Evolutionary conservation across 1,284 basidiomycete genomes (phyloP).

Genomic region (Apiotrichum laibachii): DNA sequence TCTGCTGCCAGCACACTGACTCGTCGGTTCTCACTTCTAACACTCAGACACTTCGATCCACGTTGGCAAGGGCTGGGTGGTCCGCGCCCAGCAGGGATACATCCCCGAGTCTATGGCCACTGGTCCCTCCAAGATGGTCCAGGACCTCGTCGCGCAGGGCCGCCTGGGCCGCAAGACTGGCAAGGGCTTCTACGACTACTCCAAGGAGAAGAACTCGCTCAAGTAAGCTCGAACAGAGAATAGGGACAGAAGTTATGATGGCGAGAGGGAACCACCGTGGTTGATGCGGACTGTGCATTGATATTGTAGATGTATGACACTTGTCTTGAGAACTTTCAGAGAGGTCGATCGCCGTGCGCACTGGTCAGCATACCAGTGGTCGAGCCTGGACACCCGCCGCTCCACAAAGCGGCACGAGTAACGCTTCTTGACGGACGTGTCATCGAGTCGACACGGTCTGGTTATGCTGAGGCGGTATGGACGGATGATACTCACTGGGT

Average conservation of each 20-base stretch:
- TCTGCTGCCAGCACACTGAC: too few relatives aligned
- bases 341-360: too few relatives aligned
- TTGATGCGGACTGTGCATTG: too few relatives aligned
- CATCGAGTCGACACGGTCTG: too few relatives aligned
- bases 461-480: too few relatives aligned
- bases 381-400: too few relatives aligned
- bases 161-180: conserved; percentile 58
- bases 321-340: not conserved
- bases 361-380: too few relatives aligned
- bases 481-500: too few relatives aligned
- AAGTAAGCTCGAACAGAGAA: not conserved
- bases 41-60: conserved; percentile 48
- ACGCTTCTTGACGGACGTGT: too few relatives aligned
- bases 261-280: not conserved
- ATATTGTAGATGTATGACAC: not conserved
- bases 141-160: conserved; percentile 56
- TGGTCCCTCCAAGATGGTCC: conserved; percentile 52
- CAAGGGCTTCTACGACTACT: conserved; percentile 48
- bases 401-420: too few relatives aligned
- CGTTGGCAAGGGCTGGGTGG: conserved; percentile 57
- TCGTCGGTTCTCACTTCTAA: too few relatives aligned
- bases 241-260: not conserved
- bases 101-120: conserved; percentile 53
- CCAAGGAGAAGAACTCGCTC: conserved; percentile 9
- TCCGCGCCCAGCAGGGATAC: conserved; percentile 51